Percentiles rank a stretch among this genome's conserved stretches.
These are phyloP conservation scores for Claviceps sp. DNA, from an alignment of 2,329 filamentous ascomycete species.

Conservation along the genomic window DNA sequence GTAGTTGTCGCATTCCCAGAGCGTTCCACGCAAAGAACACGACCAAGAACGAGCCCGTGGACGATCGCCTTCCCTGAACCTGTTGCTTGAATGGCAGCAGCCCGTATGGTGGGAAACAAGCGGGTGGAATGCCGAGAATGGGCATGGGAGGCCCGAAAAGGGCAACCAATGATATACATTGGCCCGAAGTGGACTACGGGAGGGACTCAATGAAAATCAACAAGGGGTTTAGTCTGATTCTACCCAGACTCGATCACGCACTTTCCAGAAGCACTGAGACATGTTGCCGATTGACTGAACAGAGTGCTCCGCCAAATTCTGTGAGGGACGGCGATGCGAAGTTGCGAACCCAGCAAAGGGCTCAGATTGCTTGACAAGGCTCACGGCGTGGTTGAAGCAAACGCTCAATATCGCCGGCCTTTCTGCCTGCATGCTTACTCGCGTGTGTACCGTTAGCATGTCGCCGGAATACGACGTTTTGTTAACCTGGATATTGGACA, in stretches of 20 bases:
- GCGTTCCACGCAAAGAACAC: neutral
- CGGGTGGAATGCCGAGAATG: constrained; percentile 3
- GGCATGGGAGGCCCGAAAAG: constrained; percentile 1
- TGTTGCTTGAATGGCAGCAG: neutral
- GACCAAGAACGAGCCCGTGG: neutral
- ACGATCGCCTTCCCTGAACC: neutral
- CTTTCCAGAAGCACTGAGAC: neutral
- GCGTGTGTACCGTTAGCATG: neutral
- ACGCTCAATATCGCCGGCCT: neutral
- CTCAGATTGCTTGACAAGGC: neutral
- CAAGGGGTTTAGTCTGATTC: constrained; percentile 3
- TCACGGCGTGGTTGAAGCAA: neutral
- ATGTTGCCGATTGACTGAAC: neutral
- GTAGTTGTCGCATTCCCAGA: constrained; percentile 5
- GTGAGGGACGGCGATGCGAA: constrained; percentile 2
- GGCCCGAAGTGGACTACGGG: constrained; percentile 1
- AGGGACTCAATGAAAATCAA: neutral
- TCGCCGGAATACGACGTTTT: neutral
- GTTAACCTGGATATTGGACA: neutral
- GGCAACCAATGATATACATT: constrained; percentile 1
- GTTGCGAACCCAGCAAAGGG: neutral
- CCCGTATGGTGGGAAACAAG: neutral
- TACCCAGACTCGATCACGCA: constrained; percentile 4
- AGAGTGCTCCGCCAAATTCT: constrained; percentile 1
- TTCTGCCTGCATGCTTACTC: neutral